Conservation (phyloP, 1,284 basidiomycete genomes). For the Ganoderma lucidum region DNA sequence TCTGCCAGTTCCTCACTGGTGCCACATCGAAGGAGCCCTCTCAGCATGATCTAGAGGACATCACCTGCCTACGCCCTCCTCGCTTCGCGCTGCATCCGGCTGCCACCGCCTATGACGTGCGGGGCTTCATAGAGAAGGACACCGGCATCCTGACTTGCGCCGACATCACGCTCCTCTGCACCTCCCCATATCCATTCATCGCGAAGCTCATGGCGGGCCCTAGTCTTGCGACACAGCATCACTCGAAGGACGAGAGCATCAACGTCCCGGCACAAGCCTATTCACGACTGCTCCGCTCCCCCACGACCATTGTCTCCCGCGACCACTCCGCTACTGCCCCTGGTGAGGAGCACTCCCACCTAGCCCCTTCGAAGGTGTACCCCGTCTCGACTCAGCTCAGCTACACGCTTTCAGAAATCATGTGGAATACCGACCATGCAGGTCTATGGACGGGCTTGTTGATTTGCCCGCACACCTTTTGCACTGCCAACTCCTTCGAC, state of each 20-base stretch:
- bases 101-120: constrained; percentile 86
- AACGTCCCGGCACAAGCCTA: constrained; percentile 92
- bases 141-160: constrained; percentile 87
- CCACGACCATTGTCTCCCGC: constrained; percentile 53
- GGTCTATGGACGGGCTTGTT: constrained; percentile 84
- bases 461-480: constrained; percentile 90
- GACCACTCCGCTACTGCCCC: constrained; percentile 46
- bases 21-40: constrained; percentile 85
- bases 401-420: constrained; percentile 78
- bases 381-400: constrained; percentile 87
- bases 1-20: constrained; percentile 92
- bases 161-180: constrained; percentile 84
- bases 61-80: constrained; percentile 86
- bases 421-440: constrained; percentile 70
- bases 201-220: constrained; percentile 89
- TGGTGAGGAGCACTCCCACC: constrained; percentile 53
- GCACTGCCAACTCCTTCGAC: constrained; percentile 88
- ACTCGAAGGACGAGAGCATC: constrained; percentile 81
- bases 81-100: constrained; percentile 82
- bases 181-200: constrained; percentile 79
- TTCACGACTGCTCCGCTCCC: constrained; percentile 66
- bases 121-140: constrained; percentile 84
- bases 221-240: constrained; percentile 81
- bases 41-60: constrained; percentile 78
- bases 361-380: constrained; percentile 80